Conservation (phyloP, 2,329 filamentous ascomycete genomes). For the Dothistroma septosporum region DNA sequence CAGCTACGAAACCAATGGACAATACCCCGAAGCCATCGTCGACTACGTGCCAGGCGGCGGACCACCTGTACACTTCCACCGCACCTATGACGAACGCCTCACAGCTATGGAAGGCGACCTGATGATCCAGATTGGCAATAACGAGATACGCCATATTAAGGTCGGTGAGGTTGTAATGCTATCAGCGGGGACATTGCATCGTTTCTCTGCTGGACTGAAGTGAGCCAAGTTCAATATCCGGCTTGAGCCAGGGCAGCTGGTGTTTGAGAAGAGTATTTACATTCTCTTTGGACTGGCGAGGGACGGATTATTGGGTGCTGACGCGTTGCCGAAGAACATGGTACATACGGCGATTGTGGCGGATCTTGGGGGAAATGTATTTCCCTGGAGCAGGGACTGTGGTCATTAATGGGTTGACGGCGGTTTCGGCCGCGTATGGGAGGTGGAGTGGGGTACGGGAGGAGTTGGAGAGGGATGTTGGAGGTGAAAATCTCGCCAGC, state of each 20-base stretch:
- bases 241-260: background rate
- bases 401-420: conserved; percentile 3
- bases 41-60: conserved; percentile 1
- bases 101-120: conserved; percentile 1
- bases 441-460: conserved; percentile 6
- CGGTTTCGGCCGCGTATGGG: background rate
- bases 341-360: conserved; percentile 4
- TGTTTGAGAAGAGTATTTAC: conserved; percentile 8
- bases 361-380: conserved; percentile 3
- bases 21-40: background rate
- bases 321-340: conserved; percentile 6
- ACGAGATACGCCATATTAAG: background rate
- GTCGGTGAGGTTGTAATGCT: background rate
- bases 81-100: background rate
- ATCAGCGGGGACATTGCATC: background rate
- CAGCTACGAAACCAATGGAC: conserved; percentile 5
- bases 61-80: conserved; percentile 5
- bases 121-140: background rate
- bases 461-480: conserved; percentile 5
- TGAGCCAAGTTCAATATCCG: conserved; percentile 2
- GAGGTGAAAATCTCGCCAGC: no score
- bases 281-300: conserved; percentile 7
- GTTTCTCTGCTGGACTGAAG: background rate
- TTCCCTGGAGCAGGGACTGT: conserved; percentile 6
- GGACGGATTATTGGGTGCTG: conserved; percentile 1